Evolutionary conservation across 1,284 basidiomycete genomes (phyloP).

Genomic region (Flammula alnicola): DNA sequence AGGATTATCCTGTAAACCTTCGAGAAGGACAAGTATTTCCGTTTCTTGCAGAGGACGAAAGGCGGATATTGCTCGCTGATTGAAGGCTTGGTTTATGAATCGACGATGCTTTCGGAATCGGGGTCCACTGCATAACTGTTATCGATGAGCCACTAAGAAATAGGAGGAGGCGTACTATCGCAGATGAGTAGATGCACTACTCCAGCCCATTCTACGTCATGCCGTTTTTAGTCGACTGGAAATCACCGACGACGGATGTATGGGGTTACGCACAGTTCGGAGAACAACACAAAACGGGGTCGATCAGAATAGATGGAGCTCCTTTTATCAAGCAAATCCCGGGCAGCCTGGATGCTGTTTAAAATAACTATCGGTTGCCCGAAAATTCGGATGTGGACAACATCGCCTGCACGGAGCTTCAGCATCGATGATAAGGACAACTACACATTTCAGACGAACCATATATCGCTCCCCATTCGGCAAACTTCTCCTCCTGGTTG

Average conservation of each 20-base stretch:
- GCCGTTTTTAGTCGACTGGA: constrained; percentile 1
- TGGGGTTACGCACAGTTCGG: constrained; percentile 43
- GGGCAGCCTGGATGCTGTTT: constrained; percentile 43
- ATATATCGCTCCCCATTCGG: constrained; percentile 41
- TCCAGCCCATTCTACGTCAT: constrained; percentile 48
- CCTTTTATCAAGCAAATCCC: constrained; percentile 52
- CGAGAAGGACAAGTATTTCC: constrained; percentile 44
- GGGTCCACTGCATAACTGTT: constrained; percentile 39
- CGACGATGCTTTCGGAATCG: constrained; percentile 54
- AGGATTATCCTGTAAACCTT: constrained; percentile 42
- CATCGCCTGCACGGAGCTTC: constrained; percentile 37
- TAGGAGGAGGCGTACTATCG: constrained; percentile 41
- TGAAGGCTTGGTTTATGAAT: constrained; percentile 53
- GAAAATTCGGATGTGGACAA: constrained; percentile 45
- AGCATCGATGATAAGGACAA: constrained; percentile 2
- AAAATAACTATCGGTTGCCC: constrained; percentile 48
- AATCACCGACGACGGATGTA: background rate
- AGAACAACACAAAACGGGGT: constrained; percentile 50
- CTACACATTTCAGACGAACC: constrained; percentile 32
- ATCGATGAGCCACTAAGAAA: constrained; percentile 11
- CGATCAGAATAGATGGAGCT: constrained; percentile 55
- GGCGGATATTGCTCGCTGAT: constrained; percentile 41
- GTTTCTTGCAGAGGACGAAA: constrained; percentile 47
- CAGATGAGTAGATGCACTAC: constrained; percentile 45
- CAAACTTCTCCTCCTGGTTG: constrained; percentile 46